Evolutionary conservation across 257 asterid genomes (phyloP).

Genomic region (Marsdenia floribunda): DNA sequence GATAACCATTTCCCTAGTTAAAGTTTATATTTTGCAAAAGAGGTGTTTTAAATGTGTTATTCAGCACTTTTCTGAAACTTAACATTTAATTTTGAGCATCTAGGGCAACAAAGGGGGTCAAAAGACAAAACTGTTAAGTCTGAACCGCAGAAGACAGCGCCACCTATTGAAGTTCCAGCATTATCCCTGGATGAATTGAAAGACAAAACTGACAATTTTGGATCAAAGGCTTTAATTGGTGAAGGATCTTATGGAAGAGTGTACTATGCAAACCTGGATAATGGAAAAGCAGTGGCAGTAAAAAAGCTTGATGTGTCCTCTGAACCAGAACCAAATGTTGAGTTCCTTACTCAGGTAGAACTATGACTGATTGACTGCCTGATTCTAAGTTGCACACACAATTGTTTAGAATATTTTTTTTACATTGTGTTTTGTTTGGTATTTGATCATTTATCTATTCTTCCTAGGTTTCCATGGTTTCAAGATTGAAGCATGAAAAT

Average conservation of each 20-base stretch:
- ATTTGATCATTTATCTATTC: conserved; percentile 15
- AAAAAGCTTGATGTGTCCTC: conserved; percentile 93
- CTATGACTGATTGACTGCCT: background rate
- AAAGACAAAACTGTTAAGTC: conserved; percentile 69
- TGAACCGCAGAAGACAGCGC: conserved; percentile 57
- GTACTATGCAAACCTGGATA: conserved; percentile 58
- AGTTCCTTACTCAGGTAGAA: conserved; percentile 83
- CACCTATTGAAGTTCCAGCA: conserved; percentile 79
- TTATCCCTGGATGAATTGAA: conserved; percentile 72
- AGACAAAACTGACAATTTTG: conserved; percentile 80
- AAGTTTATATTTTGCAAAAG: background rate
- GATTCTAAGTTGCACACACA: background rate
- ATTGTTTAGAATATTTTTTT: conserved; percentile 5
- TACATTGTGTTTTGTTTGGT: conserved; percentile 1
- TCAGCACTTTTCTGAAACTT: background rate
- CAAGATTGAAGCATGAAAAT: conserved; percentile 88
- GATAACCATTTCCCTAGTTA: background rate
- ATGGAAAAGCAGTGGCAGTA: conserved; percentile 82
- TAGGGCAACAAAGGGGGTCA: conserved; percentile 60
- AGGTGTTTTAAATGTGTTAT: background rate
- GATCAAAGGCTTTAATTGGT: conserved; percentile 79
- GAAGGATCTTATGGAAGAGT: conserved; percentile 96
- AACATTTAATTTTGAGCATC: background rate
- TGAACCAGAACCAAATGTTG: conserved; percentile 81
- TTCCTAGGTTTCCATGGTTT: conserved; percentile 82